Conservation (phyloP, 306 rosid genomes). For the Spatholobus suberectus region DNA sequence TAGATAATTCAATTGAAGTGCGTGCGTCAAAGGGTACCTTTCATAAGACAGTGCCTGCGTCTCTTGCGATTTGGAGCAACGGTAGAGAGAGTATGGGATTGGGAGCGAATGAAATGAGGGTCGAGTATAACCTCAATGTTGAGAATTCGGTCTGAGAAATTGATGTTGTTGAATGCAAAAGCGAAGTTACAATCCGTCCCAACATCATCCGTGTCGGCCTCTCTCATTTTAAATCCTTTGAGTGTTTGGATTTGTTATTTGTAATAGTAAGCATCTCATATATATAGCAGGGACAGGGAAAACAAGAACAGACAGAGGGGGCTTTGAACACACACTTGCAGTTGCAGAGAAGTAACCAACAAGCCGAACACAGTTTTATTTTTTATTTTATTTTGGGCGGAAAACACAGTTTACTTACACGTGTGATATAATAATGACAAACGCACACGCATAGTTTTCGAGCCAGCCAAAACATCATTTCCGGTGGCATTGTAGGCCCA, state of each 20-base stretch:
- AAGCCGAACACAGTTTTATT: too few relatives aligned
- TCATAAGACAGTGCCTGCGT: conserved; percentile 41
- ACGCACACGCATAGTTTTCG: too few relatives aligned
- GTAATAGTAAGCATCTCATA: not conserved
- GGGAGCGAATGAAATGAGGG: not conserved
- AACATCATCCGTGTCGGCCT: not conserved
- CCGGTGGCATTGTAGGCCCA: too few relatives aligned
- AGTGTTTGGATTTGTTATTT: not conserved
- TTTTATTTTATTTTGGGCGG: too few relatives aligned
- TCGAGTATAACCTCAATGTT: conserved; percentile 50
- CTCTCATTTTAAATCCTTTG: not conserved
- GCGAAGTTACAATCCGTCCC: conserved; percentile 36
- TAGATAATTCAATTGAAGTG: too few relatives aligned
- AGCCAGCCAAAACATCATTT: too few relatives aligned
- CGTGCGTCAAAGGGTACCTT: conserved; percentile 29
- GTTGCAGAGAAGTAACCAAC: too few relatives aligned
- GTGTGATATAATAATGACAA: too few relatives aligned
- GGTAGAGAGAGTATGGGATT: conserved; percentile 29
- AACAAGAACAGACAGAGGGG: too few relatives aligned
- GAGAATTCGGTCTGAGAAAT: conserved; percentile 59
- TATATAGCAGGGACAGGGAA: too few relatives aligned
- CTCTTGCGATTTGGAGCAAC: conserved; percentile 49
- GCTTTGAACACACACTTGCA: too few relatives aligned
- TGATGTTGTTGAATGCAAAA: conserved; percentile 56
- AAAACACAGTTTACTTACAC: too few relatives aligned